These are phyloP conservation scores for Angomonas deanei DNA, from an alignment of 208 protist species.

Conservation along the genomic window DNA sequence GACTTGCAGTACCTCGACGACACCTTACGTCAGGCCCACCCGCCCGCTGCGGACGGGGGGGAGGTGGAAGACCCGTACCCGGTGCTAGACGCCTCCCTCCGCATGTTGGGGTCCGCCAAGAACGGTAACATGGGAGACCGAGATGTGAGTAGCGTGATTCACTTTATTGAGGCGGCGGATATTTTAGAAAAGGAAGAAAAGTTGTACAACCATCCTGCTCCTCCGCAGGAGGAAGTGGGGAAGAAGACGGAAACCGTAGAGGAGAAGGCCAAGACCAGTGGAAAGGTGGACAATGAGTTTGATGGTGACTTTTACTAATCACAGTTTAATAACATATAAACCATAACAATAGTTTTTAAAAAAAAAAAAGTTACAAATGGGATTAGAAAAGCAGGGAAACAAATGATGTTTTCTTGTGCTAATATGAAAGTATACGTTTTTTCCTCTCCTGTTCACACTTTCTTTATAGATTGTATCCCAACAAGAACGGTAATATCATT, in stretches of 20 bases:
- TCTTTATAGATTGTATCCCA: background rate
- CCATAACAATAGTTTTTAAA: background rate
- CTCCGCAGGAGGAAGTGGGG: background rate
- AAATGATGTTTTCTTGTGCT: background rate
- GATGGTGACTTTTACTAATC: constrained; percentile 3
- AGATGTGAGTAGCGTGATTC: constrained; percentile 70
- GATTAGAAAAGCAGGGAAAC: background rate
- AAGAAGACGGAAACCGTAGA: background rate
- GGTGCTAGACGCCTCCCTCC: constrained; percentile 64
- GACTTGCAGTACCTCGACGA: constrained; percentile 66
- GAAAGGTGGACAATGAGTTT: background rate
- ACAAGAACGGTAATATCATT: background rate
- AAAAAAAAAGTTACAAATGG: constrained; percentile 1
- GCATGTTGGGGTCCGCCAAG: constrained; percentile 58
- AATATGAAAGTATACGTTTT: background rate
- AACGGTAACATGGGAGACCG: constrained; percentile 70
- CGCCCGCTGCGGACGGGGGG: background rate
- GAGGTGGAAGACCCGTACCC: constrained; percentile 69
- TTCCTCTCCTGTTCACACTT: background rate
- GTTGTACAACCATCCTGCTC: constrained; percentile 6
- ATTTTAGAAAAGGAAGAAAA: constrained; percentile 32
- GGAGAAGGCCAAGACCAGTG: background rate
- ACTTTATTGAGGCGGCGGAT: constrained; percentile 70
- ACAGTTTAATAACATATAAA: background rate
- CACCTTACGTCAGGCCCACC: constrained; percentile 29